Evolutionary conservation across 176 grass and related monocot genomes (phyloP).

Genomic region (Elaeis guineensis): DNA sequence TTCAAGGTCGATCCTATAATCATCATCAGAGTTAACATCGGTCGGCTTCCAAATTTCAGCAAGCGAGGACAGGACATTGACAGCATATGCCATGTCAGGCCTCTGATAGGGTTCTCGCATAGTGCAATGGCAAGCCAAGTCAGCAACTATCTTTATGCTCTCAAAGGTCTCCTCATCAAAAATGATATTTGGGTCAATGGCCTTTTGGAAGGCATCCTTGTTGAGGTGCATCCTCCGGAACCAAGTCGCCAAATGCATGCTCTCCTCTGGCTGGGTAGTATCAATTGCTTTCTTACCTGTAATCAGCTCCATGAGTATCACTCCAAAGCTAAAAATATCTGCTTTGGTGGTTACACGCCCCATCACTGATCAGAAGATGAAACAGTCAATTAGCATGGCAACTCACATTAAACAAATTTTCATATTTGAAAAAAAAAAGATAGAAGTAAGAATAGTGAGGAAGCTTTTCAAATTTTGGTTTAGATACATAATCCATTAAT

Average conservation of each 20-base stretch:
- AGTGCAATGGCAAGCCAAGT: conserved; percentile 32
- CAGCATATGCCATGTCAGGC: conserved; percentile 33
- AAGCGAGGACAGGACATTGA: conserved; percentile 20
- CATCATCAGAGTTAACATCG: no score
- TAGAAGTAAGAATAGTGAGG: no score
- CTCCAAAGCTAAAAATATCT: conserved; percentile 43
- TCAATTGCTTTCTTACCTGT: conserved; percentile 29
- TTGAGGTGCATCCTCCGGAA: conserved; percentile 23
- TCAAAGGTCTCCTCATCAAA: conserved; percentile 25
- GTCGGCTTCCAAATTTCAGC: no score
- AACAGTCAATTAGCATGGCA: not conserved
- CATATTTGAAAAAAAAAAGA: no score
- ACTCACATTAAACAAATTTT: no score
- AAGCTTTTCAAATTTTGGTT: no score
- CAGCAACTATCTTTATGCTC: conserved; percentile 22
- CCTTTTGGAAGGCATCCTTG: conserved; percentile 15
- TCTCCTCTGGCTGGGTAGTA: conserved; percentile 21
- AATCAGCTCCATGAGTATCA: conserved; percentile 43
- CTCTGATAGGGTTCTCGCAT: conserved; percentile 23
- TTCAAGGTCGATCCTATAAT: no score
- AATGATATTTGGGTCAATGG: conserved; percentile 25
- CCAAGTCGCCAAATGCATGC: conserved; percentile 31
- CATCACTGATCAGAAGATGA: conserved; percentile 15
- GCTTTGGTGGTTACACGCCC: conserved; percentile 41
- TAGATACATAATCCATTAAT: no score